Base-by-base conservation (phyloP, 1,139 yeast species). In the Debaryomyces singareniensis region DNA sequence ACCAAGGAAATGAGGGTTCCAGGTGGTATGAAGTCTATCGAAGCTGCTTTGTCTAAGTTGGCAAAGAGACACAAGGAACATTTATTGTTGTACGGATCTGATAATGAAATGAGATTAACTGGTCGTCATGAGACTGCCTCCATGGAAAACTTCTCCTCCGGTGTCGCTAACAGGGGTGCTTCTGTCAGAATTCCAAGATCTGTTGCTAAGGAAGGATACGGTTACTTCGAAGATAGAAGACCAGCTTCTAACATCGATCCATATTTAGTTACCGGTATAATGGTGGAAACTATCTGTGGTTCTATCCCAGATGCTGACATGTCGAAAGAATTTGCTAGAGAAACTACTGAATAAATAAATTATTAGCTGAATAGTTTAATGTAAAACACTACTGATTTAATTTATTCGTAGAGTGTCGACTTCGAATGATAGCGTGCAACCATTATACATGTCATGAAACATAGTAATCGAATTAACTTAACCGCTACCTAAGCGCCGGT, bases 101-200 rank as follows among this genome's bases (percentile, higher is more conserved):
- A 91, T 67, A 91, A 91, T 65, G 95, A 84, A 40, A 69, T 66
- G 65, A 87, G 98, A 76, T 76, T 91, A 57, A 91, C 98, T 45
- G 98, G 98, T 58, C 82, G 91, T 58, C 97, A 89, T 65, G 98
- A 91, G 75, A 91, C 98, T 44, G 98, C 97, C 35, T 81, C 95
- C 30, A 78, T 84, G 75, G 82, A 86, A 49, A 64, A 77, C 33
- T 91, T 89, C 75, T 80, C 95, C 29, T 78, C 87, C 36, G 98
- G 98, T 74, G 97, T 91, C 48, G 98, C 98, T 59, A 91, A 91
- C 86, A 85, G 98, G 77, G 98, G 97, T 68, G 95, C 96, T 40
- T 87, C 96, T 24, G 79, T 91, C 49, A 85, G 98, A 77, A 91
- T 91, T 58, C 98, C 98, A 68, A 81, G 98, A 71, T 81, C 95